Evolutionary conservation across 352 stramenopile species (phyloP), one percentile per base, ranked within the genome.

Genomic region (Phytopythium montanum): DNA sequence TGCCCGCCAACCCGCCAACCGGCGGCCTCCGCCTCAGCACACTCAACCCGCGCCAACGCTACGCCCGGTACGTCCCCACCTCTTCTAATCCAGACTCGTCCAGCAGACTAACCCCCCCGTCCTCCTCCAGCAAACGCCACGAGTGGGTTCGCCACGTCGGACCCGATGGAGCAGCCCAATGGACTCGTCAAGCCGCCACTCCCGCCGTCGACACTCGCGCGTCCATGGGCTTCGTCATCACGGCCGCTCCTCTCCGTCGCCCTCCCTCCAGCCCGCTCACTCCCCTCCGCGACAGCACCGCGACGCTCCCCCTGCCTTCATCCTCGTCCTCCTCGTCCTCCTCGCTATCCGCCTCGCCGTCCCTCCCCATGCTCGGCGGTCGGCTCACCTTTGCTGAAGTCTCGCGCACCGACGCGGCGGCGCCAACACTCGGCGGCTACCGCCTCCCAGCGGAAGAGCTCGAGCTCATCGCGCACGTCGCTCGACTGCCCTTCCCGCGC

Each of bases 131-230:
- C 34, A 82, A 89, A 61, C 81, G 85, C 21, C 91, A 95, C 38
- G 83, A 95, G 53, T 95, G 85, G 85, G 72, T 89, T 12, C 77
- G 85, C 23, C 77, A 72, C 59, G 64, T 91, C 18, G 80, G 72
- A 7, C 60, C 76, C 13, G 73, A 92, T 46, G 85, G 85, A n/a
- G 79, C 75, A 1, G 79, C 80, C 2, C 88, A 82, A 60, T 95
- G 85, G 85, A 81, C 81, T 5, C 71, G 82, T 26, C 78, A 82
- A 31, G 74, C 87, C 39, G 73, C 85, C 8, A 68, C 72, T 21
- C 72, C 65, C n/a, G 62, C 69, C 26, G 69, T 41, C n/a, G 31
- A 45, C 50, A n/a, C 28, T 28, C 73, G 83, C 6, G 70, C 76
- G n/a, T 91, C 81, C 10, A 78, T 76, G 3, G 82, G 82, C 9